Base-by-base conservation (phyloP, 768 basidiomycete species). In the Boletus speciosus region DNA sequence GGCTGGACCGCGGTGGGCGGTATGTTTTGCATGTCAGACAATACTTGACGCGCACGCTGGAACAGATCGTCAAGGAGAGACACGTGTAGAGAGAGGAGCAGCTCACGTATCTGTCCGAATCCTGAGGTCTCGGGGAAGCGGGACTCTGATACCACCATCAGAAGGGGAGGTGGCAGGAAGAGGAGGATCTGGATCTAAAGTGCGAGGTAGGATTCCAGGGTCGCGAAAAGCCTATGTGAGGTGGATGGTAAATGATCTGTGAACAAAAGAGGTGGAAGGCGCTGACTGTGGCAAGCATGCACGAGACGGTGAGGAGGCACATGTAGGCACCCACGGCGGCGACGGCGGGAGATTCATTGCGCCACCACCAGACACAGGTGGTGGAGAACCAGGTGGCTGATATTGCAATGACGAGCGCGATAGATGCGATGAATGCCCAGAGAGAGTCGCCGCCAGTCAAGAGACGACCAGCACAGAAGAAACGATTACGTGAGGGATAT, bases 11-110 rank as follows among this genome's bases (percentile, higher is more conserved):
- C 5, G 96, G 96, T 7, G 96, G 93, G 19, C 96, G 84, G 66
- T 98, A 99, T 2, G 83, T 93, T 62, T 83, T 82, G 71, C 96
- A 99, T 12, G 94, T 98, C 32, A 86, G 81, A 67, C 96, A 99
- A 63, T 93, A 98, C 71, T 96, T 97, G 52, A 93, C 88, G 10
- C 89, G 85, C 35, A 96, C 90, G 29, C 93, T 95, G 19, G 11
- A 41, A 49, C 2, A 2, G 12, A 32, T 16, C 10, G 42, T 56
- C 40, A 38, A 31, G 11, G 21, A n/a, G 43, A 41, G 21, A 31
- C 12, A 37, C 5, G 38, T 23, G 42, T 48, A 15, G 46, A 45
- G 21, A 52, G 44, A 36, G 21, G 38, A 19, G 19, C 8, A 52
- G 77, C 89, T 74, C 65, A 93, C 93, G 80, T 76, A 60, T 90